These are phyloP conservation scores for Rhynchosporium secalis DNA, from an alignment of 2,329 filamentous ascomycete species.

Conservation along the genomic window DNA sequence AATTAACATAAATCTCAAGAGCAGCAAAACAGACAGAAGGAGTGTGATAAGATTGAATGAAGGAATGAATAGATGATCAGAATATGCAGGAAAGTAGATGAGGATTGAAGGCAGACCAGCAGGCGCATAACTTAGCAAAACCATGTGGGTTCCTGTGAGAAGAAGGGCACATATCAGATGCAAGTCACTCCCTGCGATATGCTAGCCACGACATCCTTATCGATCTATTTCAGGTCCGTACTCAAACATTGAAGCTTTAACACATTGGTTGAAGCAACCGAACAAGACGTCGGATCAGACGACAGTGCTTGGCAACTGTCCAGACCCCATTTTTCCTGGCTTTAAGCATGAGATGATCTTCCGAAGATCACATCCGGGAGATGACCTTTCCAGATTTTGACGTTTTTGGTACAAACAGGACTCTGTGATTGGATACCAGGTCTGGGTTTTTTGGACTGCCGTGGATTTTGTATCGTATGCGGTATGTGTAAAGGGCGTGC, in stretches of 20 bases:
- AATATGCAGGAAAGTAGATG: background rate
- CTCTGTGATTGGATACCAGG: background rate
- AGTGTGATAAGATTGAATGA: background rate
- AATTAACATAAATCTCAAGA: slow-evolving; percentile 10
- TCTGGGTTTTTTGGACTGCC: background rate
- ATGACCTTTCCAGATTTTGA: background rate
- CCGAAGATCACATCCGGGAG: slow-evolving; percentile 7
- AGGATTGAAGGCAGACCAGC: slow-evolving; percentile 3
- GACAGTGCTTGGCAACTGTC: background rate
- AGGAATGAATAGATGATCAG: slow-evolving; percentile 6
- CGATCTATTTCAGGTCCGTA: background rate
- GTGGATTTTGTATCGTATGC: background rate
- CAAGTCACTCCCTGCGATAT: slow-evolving; percentile 2
- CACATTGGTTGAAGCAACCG: background rate
- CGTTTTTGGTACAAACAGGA: background rate
- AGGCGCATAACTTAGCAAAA: slow-evolving; percentile 5
- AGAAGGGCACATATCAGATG: slow-evolving; percentile 8
- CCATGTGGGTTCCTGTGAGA: background rate
- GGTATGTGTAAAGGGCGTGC: background rate
- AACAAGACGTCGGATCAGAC: slow-evolving; percentile 5
- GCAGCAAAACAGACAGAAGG: slow-evolving; percentile 11
- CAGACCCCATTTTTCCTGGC: background rate
- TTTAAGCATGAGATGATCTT: slow-evolving; percentile 10
- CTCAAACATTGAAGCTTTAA: background rate
- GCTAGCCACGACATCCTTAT: background rate